A percentile compares a stretch with the other conserved stretches of the same genome.
phyloP scores from a whole-genome alignment of 352 stramenopile genomes.

The Pythium brachiatum region DNA sequence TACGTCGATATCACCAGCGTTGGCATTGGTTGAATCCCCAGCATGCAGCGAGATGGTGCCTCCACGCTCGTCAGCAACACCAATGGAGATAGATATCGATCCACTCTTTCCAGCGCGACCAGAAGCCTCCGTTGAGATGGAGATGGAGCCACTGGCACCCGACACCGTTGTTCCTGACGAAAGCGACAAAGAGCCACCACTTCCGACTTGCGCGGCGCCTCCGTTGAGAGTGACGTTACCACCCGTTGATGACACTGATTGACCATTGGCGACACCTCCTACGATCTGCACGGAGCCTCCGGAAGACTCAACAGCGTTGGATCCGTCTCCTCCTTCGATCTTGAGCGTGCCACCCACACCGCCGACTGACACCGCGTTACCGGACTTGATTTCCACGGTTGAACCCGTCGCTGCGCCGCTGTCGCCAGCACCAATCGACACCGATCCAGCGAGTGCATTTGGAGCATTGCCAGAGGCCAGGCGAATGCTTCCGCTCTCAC shows the following conservation, averaged over 20 bases:
- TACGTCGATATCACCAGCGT: constrained; percentile 7
- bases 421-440: constrained; percentile 22
- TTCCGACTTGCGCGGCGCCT: constrained; percentile 40
- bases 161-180: constrained; percentile 41
- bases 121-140: constrained; percentile 29
- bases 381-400: constrained; percentile 17
- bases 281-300: constrained; percentile 45
- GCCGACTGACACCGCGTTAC: constrained; percentile 16
- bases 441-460: constrained; percentile 34
- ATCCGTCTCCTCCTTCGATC: constrained; percentile 29
- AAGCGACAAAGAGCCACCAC: constrained; percentile 44
- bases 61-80: not conserved
- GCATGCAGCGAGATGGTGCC: constrained; percentile 11
- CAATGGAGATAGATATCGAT: constrained; percentile 1
- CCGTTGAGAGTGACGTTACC: constrained; percentile 39
- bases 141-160: constrained; percentile 35
- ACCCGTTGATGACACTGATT: constrained; percentile 24
- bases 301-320: constrained; percentile 32
- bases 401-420: constrained; percentile 5
- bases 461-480: constrained; percentile 23
- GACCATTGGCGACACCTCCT: constrained; percentile 39
- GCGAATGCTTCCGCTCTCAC: constrained; percentile 13
- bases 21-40: constrained; percentile 8
- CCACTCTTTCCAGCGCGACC: constrained; percentile 3
- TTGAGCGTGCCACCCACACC: constrained; percentile 27